phyloP scores from a whole-genome alignment of 2,329 filamentous ascomycete genomes.

The Scedosporium dehoogii region DNA sequence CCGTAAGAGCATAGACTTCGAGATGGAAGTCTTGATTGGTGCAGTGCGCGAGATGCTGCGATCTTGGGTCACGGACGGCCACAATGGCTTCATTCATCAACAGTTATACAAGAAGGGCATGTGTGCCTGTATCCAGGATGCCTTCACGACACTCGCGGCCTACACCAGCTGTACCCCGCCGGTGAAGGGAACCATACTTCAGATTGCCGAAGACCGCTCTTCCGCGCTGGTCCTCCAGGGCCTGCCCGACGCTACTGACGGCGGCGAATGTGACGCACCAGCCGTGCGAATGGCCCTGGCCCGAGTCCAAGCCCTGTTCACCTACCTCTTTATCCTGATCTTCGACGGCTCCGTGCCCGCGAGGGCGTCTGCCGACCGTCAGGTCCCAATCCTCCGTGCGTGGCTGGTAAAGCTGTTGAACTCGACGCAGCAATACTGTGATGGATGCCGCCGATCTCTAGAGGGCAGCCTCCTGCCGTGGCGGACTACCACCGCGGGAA shows the following conservation, averaged over 20 bases:
- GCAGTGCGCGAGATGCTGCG: background rate
- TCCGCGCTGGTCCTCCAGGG: too few relatives aligned
- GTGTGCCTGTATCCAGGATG: background rate
- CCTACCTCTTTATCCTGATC: background rate
- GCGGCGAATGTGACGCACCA: too few relatives aligned
- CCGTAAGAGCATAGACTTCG: background rate
- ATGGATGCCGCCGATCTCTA: background rate
- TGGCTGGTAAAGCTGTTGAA: background rate
- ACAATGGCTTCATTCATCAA: background rate
- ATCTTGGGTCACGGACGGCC: background rate
- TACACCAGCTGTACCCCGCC: background rate
- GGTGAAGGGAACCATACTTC: background rate
- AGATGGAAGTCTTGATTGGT: background rate
- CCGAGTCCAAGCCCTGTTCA: too few relatives aligned
- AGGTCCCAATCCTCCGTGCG: background rate
- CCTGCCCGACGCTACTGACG: too few relatives aligned
- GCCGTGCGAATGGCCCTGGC: too few relatives aligned
- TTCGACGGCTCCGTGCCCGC: background rate
- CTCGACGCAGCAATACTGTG: background rate
- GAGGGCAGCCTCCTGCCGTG: background rate
- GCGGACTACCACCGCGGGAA: background rate
- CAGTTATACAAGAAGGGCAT: slow-evolving; percentile 16
- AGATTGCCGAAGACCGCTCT: too few relatives aligned
- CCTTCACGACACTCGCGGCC: background rate
- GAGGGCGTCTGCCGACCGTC: background rate